phyloP scores from a whole-genome alignment of 2,329 filamentous ascomycete genomes.

The Colletotrichum filicis region DNA sequence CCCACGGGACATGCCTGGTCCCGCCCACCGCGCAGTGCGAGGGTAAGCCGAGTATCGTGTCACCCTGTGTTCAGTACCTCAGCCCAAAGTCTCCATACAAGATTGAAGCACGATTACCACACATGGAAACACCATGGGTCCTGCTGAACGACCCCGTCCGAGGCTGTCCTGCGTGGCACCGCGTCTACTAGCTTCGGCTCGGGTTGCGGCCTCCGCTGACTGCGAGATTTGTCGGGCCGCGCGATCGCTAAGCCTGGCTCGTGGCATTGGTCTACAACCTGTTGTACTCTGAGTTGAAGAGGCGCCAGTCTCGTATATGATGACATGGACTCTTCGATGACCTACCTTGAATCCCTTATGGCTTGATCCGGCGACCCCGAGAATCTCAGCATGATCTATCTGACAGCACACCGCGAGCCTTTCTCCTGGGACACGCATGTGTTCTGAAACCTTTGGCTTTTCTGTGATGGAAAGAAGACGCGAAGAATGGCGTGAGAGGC shows the following conservation, averaged over 20 bases:
- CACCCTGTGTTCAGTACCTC: neutral
- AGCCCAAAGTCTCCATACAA: neutral
- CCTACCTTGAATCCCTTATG: neutral
- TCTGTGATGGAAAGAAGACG: neutral
- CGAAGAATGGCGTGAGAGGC: neutral
- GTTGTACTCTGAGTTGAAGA: conserved; percentile 2
- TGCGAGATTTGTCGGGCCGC: conserved; percentile 28
- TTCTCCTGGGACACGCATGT: conserved; percentile 4
- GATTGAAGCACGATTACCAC: conserved; percentile 5
- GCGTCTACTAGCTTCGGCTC: conserved; percentile 18
- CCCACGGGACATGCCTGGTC: neutral
- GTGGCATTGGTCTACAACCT: conserved; percentile 10
- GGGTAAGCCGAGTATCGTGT: neutral
- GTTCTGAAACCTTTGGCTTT: neutral
- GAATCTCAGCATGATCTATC: neutral
- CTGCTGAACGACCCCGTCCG: conserved; percentile 14
- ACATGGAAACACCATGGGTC: conserved; percentile 5
- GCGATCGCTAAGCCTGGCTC: conserved; percentile 18
- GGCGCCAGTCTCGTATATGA: conserved; percentile 2
- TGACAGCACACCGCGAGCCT: neutral
- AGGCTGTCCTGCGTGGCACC: conserved; percentile 21
- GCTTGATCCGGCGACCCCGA: neutral
- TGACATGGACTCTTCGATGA: neutral
- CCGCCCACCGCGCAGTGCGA: conserved; percentile 1
- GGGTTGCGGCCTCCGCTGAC: conserved; percentile 17